phyloP scores from a whole-genome alignment of 139 green algal species.

The Picocystis salinarum region DNA sequence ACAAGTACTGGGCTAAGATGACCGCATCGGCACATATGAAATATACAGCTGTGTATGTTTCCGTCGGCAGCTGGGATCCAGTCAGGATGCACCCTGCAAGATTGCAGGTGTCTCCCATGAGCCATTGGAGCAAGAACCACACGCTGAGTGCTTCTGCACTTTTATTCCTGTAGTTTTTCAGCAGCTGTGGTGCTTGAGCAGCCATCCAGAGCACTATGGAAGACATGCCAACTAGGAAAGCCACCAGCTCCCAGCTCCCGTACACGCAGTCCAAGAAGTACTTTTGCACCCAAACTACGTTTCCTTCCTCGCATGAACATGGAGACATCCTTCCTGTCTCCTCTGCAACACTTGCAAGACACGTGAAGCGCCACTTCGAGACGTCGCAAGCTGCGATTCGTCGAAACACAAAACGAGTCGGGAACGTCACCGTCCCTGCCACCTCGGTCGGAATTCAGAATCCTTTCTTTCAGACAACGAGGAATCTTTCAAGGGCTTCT shows the following conservation, averaged over 20 bases:
- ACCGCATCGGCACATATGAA: conserved; percentile 49
- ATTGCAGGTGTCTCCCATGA: conserved; percentile 51
- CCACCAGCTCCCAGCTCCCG: conserved; percentile 24
- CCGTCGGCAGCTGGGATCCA: conserved; percentile 57
- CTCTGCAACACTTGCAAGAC: too few relatives aligned
- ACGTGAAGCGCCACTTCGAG: too few relatives aligned
- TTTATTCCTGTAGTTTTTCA: conserved; percentile 55
- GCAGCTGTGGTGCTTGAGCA: conserved; percentile 59
- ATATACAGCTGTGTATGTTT: conserved; percentile 47
- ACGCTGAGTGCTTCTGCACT: conserved; percentile 50
- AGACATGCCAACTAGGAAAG: conserved; percentile 40
- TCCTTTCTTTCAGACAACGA: too few relatives aligned
- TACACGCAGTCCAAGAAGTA: conserved; percentile 36
- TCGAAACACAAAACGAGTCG: too few relatives aligned
- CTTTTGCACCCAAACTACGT: too few relatives aligned
- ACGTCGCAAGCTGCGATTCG: too few relatives aligned
- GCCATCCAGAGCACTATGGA: conserved; percentile 39
- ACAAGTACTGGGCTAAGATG: conserved; percentile 60
- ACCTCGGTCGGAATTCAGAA: too few relatives aligned
- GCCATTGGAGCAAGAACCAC: conserved; percentile 74
- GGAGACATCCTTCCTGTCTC: too few relatives aligned
- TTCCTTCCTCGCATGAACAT: too few relatives aligned
- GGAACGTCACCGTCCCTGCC: too few relatives aligned
- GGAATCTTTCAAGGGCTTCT: too few relatives aligned
- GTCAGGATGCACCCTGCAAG: conserved; percentile 62